Percentiles rank a stretch among this genome's conserved stretches.
These are phyloP conservation scores for Sclerotinia sclerotiorum DNA, from an alignment of 2,329 filamentous ascomycete genomes.

Conservation along the genomic window DNA sequence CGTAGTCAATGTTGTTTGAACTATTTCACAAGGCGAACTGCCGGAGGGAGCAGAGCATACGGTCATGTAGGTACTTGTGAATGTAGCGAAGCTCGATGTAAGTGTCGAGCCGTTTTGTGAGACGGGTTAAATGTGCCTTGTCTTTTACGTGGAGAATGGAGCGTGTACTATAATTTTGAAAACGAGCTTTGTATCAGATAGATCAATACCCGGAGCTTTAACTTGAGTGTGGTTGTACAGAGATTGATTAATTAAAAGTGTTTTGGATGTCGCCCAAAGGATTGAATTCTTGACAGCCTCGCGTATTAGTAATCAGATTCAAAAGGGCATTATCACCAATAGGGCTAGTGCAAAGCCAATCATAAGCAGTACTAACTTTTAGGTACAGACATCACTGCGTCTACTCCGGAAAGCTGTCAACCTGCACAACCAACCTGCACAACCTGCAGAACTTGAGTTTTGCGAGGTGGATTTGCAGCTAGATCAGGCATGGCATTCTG, in stretches of 20 bases:
- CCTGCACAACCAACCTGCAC: no score
- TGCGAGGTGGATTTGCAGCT: not conserved
- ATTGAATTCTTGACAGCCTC: conserved; percentile 14
- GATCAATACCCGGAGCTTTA: not conserved
- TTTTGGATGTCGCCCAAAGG: not conserved
- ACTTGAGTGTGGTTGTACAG: not conserved
- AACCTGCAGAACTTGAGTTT: not conserved
- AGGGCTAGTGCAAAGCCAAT: not conserved
- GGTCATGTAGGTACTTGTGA: not conserved
- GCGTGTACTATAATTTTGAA: not conserved
- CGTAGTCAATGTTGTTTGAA: not conserved
- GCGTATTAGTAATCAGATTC: conserved; percentile 8
- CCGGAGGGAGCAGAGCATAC: conserved; percentile 4
- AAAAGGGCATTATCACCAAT: not conserved
- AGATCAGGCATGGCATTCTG: not conserved
- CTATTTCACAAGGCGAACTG: conserved; percentile 2
- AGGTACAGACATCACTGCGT: not conserved
- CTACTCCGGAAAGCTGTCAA: not conserved
- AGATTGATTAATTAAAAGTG: not conserved
- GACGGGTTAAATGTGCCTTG: not conserved
- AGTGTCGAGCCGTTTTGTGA: not conserved
- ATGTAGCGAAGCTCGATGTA: conserved; percentile 12
- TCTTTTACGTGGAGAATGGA: not conserved
- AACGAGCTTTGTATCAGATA: no score
- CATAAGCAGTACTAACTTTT: not conserved